Base-by-base conservation (phyloP, 2,329 filamentous ascomycete genomes). In the Colletotrichum sp. region DNA sequence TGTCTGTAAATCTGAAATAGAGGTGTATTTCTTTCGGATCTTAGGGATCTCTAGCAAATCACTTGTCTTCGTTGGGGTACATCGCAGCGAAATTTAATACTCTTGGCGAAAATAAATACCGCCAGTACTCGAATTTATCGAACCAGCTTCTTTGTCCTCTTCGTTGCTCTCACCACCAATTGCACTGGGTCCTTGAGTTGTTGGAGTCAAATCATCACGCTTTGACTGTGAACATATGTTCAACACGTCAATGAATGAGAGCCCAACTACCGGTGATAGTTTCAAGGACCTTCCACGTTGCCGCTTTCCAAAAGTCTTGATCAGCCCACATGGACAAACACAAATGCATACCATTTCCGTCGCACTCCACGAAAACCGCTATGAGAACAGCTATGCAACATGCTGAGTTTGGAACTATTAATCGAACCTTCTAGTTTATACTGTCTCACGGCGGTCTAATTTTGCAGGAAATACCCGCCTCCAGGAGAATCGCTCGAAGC, bases 391-490 rank as follows among this genome's bases (percentile, higher is more conserved):
- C 6, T 49, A 3, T 2, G 6, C 9, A 5, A 52, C 3, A 8
- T 52, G 6, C 44, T 2, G 12, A 21, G 6, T 6, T 13, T 13
- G 44, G 0, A 13, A 52, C 3, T 8, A 13, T 2, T 3, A 52
- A 8, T 21, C 4, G 1, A 52, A 21, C 4, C 44, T 13, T 49
- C 10, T 0, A 21, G 10, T 21, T 2, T 1, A 10, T 13, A 12
- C 0, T 1, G 6, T 13, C 10, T 49, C 10, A 21, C 6, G 10
- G 10, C 0, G 10, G 6, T 2, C 10, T 13, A 0, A 52, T 52
- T 13, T 21, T 52, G 6, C 44, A 52, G 4, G 44, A 21, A 52
- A 52, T 10, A 21, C 44, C 44, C 2, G 44, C 44, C n/a, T 21
- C 44, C 44, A 52, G 44, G 6, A 52, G 44, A 8, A 52, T 21